A percentile compares a stretch with the other conserved stretches of the same genome.
Conservation (phyloP, 176 grass and related monocot species). For the Oryza glaberrima region DNA sequence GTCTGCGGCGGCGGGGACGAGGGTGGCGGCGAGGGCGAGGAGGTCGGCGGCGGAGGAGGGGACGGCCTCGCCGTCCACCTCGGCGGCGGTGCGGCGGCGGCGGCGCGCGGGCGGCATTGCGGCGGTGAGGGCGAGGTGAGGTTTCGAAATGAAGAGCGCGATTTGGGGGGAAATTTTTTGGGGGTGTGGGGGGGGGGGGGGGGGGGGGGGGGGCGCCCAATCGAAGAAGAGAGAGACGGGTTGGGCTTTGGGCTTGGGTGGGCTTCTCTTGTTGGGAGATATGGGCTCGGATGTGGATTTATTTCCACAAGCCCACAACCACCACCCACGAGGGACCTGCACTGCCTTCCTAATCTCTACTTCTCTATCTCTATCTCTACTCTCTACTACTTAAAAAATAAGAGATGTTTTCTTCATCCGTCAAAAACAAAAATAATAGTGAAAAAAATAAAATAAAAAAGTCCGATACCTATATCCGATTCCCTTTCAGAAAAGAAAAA, state of each 20-base stretch:
- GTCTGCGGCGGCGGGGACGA: conserved; percentile 36
- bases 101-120: conserved; percentile 52
- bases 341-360: too few species aligned
- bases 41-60: conserved; percentile 51
- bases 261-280: too few species aligned
- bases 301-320: too few species aligned
- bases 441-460: too few species aligned
- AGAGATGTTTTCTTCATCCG: too few species aligned
- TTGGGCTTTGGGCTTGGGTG: not conserved
- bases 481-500: too few species aligned
- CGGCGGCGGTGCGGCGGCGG: conserved; percentile 26
- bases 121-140: not conserved
- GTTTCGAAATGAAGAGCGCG: conserved; percentile 45
- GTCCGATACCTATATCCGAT: too few species aligned
- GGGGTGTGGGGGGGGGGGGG: not conserved
- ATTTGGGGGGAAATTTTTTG: not conserved
- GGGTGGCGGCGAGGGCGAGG: conserved; percentile 51
- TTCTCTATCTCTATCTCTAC: too few species aligned
- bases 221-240: not conserved
- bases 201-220: not conserved
- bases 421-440: too few species aligned
- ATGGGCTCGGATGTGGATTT: too few species aligned
- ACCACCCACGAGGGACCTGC: too few species aligned
- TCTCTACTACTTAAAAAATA: too few species aligned
- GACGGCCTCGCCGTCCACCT: conserved; percentile 41